Base-by-base conservation (phyloP, 192 early-diverging fungal genomes). In the Rhizophagus clarus region DNA sequence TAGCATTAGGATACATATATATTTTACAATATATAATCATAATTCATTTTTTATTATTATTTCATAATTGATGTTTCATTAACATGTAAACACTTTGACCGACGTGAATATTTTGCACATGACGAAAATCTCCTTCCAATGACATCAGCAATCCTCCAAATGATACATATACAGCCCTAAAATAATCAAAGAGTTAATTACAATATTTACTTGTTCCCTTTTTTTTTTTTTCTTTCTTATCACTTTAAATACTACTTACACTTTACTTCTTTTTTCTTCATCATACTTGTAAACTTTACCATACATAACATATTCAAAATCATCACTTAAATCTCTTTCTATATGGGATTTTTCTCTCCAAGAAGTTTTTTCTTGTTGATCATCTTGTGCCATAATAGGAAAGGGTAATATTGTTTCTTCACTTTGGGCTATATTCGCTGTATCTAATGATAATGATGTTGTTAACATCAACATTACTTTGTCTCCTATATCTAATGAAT, bases 251-350 rank as follows among this genome's bases (percentile, higher is more conserved):
- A 22, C 74, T 82, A 83, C 91, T 83, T 89, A 96, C 93, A 93
- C 92, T 87, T 83, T 92, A 12, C 90, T 83, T 5, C 90, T 88
- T 61, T 87, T 88, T 34, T 89, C 86, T 76, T 99, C 96, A 71
- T 98, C 97, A 81, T 93, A 98, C 84, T 96, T 91, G 88, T 97
- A 99, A 26, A 97, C 94, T 83, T 96, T 96, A 66, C 98, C 98
- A 85, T 93, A 95, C 97, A 98, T 98, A 28, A 99, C 97, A 84
- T 99, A 99, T 51, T 99, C 97, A 84, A 95, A 99, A 47, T 98
- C 95, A 70, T 99, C 97, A 6, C 95, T 95, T 80, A 99, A 83
- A 72, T 92, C 91, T 74, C 88, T 80, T 76, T 93, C 92, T 17
- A 89, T 90, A 24, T 85, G 86, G 62, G 87, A 83, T 80, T 89